These are phyloP conservation scores for Lepiota venenata DNA, from an alignment of 768 basidiomycete species.

Conservation along the genomic window DNA sequence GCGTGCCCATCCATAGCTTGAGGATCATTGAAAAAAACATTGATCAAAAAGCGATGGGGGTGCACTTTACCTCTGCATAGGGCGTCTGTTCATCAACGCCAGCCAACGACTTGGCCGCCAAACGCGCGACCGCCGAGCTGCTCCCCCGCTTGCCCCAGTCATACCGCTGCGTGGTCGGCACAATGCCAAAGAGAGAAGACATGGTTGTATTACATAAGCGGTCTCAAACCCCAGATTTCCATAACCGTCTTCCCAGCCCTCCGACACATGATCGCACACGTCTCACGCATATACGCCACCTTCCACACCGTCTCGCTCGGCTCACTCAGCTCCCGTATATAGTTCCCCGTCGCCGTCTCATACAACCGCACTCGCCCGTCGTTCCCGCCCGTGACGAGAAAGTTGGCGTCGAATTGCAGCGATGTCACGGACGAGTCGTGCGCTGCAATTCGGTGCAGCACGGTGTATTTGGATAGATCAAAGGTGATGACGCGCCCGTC, in stretches of 20 bases:
- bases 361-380: conserved; percentile 81
- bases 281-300: conserved; percentile 60
- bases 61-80: conserved; percentile 82
- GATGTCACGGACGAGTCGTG: conserved; percentile 88
- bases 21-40: too few relatives aligned
- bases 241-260: conserved; percentile 79
- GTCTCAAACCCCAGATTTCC: conserved; percentile 80
- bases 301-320: conserved; percentile 87
- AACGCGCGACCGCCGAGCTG: conserved; percentile 84
- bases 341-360: conserved; percentile 59
- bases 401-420: conserved; percentile 81
- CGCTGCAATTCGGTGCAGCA: conserved; percentile 70
- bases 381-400: conserved; percentile 82
- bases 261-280: conserved; percentile 79
- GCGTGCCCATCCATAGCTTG: conserved; percentile 99
- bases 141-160: conserved; percentile 92
- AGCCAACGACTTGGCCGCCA: conserved; percentile 62
- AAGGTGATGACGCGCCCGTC: conserved; percentile 70
- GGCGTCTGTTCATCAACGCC: conserved; percentile 68
- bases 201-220: conserved; percentile 14
- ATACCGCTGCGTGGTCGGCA: conserved; percentile 84
- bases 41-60: background rate
- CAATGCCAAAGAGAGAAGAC: conserved; percentile 62
- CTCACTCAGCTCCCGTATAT: conserved; percentile 75
- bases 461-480: conserved; percentile 32